phyloP scores from a whole-genome alignment of 192 early-diverging fungal genomes.

The Chytriomyces confervae region DNA sequence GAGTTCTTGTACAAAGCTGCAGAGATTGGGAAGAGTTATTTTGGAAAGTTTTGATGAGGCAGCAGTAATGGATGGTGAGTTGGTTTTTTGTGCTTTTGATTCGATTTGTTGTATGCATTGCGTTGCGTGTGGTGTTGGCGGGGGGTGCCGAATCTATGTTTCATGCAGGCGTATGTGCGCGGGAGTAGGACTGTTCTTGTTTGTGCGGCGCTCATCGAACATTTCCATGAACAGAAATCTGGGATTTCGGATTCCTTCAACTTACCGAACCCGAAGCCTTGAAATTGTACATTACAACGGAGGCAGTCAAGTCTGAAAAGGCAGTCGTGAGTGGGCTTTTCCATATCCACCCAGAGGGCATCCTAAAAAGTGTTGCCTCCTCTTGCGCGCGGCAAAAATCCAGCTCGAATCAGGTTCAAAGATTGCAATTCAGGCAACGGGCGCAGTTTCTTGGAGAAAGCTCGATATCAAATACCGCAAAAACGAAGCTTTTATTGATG shows the following conservation, averaged over 20 bases:
- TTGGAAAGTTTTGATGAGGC: conserved; percentile 83
- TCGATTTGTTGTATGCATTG: neutral
- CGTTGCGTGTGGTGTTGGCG: neutral
- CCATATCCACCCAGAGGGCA: neutral
- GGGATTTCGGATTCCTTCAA: conserved; percentile 84
- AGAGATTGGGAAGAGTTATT: conserved; percentile 79
- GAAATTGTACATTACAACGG: conserved; percentile 91
- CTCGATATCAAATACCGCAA: conserved; percentile 95
- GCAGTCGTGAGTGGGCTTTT: conserved; percentile 46
- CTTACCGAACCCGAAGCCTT: conserved; percentile 72
- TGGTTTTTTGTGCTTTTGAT: neutral
- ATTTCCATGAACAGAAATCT: conserved; percentile 47
- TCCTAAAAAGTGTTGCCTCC: conserved; percentile 54
- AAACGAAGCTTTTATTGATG: conserved; percentile 98
- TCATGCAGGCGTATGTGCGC: too few species aligned
- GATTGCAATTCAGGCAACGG: conserved; percentile 96
- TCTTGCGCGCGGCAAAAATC: neutral
- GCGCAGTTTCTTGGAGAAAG: conserved; percentile 90
- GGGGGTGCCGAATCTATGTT: neutral
- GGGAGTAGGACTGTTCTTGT: too few species aligned
- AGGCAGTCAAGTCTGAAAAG: conserved; percentile 83
- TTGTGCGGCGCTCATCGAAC: neutral
- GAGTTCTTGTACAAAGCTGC: conserved; percentile 93
- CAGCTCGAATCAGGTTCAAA: conserved; percentile 54
- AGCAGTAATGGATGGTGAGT: conserved; percentile 58